Percentiles rank a stretch among this genome's conserved stretches.
These are phyloP conservation scores for Fusarium sp. DNA, from an alignment of 2,329 filamentous ascomycete genomes.

Conservation along the genomic window DNA sequence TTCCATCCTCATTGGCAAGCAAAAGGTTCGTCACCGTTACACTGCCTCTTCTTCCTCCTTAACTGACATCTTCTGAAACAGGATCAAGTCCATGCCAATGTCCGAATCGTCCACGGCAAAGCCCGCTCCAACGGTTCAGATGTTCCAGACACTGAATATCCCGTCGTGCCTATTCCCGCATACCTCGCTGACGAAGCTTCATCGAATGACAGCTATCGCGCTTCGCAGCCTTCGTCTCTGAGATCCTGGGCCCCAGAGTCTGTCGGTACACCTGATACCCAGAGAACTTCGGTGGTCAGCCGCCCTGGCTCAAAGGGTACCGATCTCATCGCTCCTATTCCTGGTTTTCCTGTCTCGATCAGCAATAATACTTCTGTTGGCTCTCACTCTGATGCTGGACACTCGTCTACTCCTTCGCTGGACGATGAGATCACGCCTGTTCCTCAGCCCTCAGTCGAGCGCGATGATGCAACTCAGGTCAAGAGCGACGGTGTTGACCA, in stretches of 20 bases:
- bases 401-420: not conserved
- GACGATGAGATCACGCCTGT: not conserved
- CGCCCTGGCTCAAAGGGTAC: not conserved
- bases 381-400: not conserved
- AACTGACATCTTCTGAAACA: not conserved
- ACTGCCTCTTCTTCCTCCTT: rapidly evolving
- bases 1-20: not conserved
- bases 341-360: not conserved
- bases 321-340: not conserved
- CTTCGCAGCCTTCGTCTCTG: not conserved
- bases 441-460: not conserved
- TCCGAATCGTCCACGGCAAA: not conserved
- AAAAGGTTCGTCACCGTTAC: not conserved
- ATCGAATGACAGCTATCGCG: not conserved
- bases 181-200: not conserved
- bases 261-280: not conserved
- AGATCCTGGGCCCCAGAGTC: not conserved
- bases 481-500: not conserved
- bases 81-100: not conserved
- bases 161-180: not conserved
- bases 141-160: not conserved
- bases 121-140: not conserved
- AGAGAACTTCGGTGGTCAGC: not conserved
- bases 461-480: rapidly evolving
- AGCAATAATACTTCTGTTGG: not conserved